Evolutionary conservation across 202 grass and related monocot species (phyloP).

Genomic region (Cymbopogon flexuosus): DNA sequence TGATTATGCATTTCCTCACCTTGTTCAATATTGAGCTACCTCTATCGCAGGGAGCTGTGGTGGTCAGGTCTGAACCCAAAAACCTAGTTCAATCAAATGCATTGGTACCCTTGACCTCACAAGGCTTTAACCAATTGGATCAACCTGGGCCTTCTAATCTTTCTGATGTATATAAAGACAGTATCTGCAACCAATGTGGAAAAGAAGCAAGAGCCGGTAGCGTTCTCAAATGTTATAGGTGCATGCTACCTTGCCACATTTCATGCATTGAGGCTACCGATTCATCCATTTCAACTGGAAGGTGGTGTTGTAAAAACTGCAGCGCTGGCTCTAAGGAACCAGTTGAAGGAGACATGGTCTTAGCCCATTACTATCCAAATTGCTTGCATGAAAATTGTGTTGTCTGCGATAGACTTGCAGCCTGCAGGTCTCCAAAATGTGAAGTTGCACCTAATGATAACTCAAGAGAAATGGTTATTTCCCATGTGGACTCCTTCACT

Average conservation of each 20-base stretch:
- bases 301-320: slow-evolving; percentile 58
- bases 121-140: slow-evolving; percentile 31
- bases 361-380: not conserved
- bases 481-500: slow-evolving; percentile 26
- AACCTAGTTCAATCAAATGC: slow-evolving; percentile 43
- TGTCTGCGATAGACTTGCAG: slow-evolving; percentile 45
- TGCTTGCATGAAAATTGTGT: slow-evolving; percentile 45
- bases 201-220: slow-evolving; percentile 34
- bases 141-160: slow-evolving; percentile 36
- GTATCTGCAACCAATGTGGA: slow-evolving; percentile 42
- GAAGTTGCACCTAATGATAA: slow-evolving; percentile 31
- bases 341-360: slow-evolving; percentile 19
- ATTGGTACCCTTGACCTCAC: slow-evolving; percentile 28
- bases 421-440: slow-evolving; percentile 19
- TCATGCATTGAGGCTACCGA: slow-evolving; percentile 50
- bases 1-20: not conserved
- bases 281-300: slow-evolving; percentile 39
- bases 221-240: slow-evolving; percentile 57
- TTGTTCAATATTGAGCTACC: slow-evolving; percentile 11
- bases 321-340: not conserved
- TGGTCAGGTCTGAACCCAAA: slow-evolving; percentile 24
- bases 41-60: slow-evolving; percentile 40
- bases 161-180: slow-evolving; percentile 25
- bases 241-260: slow-evolving; percentile 52
- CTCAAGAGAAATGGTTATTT: slow-evolving; percentile 35